Evolutionary conservation across 2,329 filamentous ascomycete genomes (phyloP), one percentile per base, ranked within the genome.

Genomic region (Scopulariopsis brevicaulis): DNA sequence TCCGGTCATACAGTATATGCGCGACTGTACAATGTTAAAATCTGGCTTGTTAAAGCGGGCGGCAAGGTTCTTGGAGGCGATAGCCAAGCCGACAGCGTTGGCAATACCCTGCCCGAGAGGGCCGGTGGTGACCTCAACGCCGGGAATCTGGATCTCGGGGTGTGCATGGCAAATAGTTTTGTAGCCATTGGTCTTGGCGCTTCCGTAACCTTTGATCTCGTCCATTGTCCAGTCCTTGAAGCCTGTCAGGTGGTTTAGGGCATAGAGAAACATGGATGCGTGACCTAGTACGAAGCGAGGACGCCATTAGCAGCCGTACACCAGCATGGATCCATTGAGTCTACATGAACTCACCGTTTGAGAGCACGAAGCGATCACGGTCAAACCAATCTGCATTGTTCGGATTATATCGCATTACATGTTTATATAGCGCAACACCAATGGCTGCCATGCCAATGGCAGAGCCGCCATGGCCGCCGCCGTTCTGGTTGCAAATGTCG

Each of bases 381-480:
- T 97, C 96, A 68, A 94, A 70, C 91, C 91, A 99, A 64, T 90
- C 82, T 67, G 94, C 90, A 84, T 96, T 96, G 86, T 96, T 95
- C 69, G 94, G 94, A 87, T 97, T 99, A 84, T 96, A 99, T 74
- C 79, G 95, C 90, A 99, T 90, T 83, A 96, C 94, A 77, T 94
- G 95, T 85, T 96, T 96, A 81, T 90, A 99, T 64, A 99, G 85
- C 69, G 97, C 90, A 82, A 97, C 93, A 74, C 93, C 87, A 70
- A 92, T 85, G 62, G 94, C 93, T 70, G 94, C 94, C 90, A 97
- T 84, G 73, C 83, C 83, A 83, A 82, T 85, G 11, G 40, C 40
- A 15, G 40, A 43, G 34, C 34, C 34, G 34, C 34, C 34, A 12
- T 35, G 34, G 34, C 34, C 34, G 34, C 34, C 34, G 34, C 34